Base-by-base conservation (phyloP, 2,329 filamentous ascomycete genomes). In the Zymoseptoria pseudotritici region DNA sequence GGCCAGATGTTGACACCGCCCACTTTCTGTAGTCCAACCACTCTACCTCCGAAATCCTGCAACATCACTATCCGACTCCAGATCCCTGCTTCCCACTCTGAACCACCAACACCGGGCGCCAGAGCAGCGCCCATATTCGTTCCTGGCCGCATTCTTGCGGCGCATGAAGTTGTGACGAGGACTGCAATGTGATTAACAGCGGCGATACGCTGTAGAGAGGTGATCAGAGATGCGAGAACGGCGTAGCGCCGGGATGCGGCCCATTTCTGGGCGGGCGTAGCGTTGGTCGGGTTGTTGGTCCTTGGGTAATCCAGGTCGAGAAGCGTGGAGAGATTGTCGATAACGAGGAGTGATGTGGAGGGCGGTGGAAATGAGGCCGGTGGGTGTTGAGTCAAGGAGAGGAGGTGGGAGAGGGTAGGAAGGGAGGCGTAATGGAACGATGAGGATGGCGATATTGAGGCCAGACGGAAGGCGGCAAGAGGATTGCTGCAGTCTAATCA, bases 41-140 rank as follows among this genome's bases (percentile, higher is more conserved):
- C 78, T 55, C 78, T 72, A 62, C 68, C 72, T 65, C 62, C 66
- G 70, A 77, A 92, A 75, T 96, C 90, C 68, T 88, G 83, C 73
- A 94, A 96, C 36, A 96, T 74, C 22, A 88, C 87, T 62, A 96
- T 73, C 57, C 91, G 82, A 50, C 85, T 89, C 62, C 85, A 83
- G 46, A 96, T 78, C 31, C 86, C 87, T 64, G 84, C 85, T 62
- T 96, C 91, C 92, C 92, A 97, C 50, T 88, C 84, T 20, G 80
- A 80, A 13, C 88, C 86, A 59, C 87, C 87, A 63, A 97, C 80
- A 50, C 90, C 85, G 17, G 91, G 88, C 57, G 87, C 82, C 54
- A 97, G 78, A 10, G 87, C 83, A 13, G 91, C 88, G 64, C 82
- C 86, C 2, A 69, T 51, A 42, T 63, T 69, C n/a, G n/a, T 53